Evolutionary conservation across 2,329 filamentous ascomycete species (phyloP).

Genomic region (Colletotrichum brevisporum): DNA sequence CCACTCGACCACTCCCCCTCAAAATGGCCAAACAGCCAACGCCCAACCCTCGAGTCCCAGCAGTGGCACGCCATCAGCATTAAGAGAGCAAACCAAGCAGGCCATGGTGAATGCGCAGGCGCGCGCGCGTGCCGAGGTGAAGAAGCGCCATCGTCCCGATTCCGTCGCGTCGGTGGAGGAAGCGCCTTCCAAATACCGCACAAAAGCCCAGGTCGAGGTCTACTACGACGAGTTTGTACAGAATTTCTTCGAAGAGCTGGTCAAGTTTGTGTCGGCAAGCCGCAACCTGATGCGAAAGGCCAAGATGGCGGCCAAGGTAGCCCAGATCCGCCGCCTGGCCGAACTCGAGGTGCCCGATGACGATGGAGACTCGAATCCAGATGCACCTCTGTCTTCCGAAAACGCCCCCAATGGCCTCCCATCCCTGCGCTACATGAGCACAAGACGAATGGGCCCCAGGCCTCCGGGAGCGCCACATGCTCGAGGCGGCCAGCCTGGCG

Average conservation of each 20-base stretch:
- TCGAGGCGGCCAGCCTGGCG: slow-evolving; percentile 36
- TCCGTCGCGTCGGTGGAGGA: slow-evolving; percentile 67
- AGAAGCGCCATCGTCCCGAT: slow-evolving; percentile 65
- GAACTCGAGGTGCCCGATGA: slow-evolving; percentile 70
- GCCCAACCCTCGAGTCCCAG: slow-evolving; percentile 49
- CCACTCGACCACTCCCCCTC: slow-evolving; percentile 21
- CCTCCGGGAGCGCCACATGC: slow-evolving; percentile 43
- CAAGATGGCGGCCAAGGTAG: slow-evolving; percentile 85
- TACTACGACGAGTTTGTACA: slow-evolving; percentile 94
- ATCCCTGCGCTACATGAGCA: slow-evolving; percentile 57
- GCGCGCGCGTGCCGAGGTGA: slow-evolving; percentile 62
- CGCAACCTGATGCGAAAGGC: slow-evolving; percentile 89
- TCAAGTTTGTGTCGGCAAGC: slow-evolving; percentile 84
- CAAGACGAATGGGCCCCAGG: slow-evolving; percentile 47
- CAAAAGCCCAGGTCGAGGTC: slow-evolving; percentile 84
- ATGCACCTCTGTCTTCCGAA: slow-evolving; percentile 26
- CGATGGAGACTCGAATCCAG: slow-evolving; percentile 46
- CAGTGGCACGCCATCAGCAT: slow-evolving; percentile 52
- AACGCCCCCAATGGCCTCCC: slow-evolving; percentile 50
- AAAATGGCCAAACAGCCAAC: slow-evolving; percentile 15
- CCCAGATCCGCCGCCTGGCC: slow-evolving; percentile 72
- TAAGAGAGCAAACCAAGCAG: slow-evolving; percentile 59
- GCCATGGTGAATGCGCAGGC: slow-evolving; percentile 61
- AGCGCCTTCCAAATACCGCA: slow-evolving; percentile 71
- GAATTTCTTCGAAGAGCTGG: slow-evolving; percentile 83